Evolutionary conservation across 345 rosid species (phyloP), one percentile per base, ranked within the genome.

Genomic region (Aurinia saxatilis): DNA sequence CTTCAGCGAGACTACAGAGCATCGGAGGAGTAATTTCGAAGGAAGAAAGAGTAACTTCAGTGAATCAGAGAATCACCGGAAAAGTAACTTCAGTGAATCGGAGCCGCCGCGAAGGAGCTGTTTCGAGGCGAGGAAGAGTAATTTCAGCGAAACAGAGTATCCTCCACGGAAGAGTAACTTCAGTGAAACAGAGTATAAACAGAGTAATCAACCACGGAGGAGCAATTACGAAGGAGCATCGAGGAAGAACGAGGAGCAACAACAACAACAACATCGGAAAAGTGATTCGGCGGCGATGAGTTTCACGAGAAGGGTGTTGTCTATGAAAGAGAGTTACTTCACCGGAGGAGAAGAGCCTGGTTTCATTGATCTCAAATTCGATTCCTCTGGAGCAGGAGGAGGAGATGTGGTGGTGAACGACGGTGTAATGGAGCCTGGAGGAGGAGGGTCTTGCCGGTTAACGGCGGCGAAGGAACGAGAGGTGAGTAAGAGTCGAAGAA

Each of bases 331-430:
- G 69, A 84, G 80, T 46, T 87, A 80, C 53, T 87, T 85, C 9
- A 79, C 79, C 0, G 86, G 85, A 15, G 82, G 77, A 65, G 91
- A 91, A 49, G 98, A 89, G 47, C 77, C 89, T 19, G 90, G 88
- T 14, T 90, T 93, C 65, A 93, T 93, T 16, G 99, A 93, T 66
- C 74, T 93, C 49, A 90, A 90, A 55, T 93, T 93, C 49, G 91
- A 88, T 68, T 74, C 78, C 52, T 77, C 68, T 10, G 82, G 76
- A 10, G 83, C n/a, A n/a, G 91, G 84, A 10, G 84, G 86, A 77
- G 83, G 71, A 75, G 75, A 81, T 2, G 65, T 47, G 3, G 65
- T 46, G 1, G 10, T 60, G 45, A 77, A 73, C n/a, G 77, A 70
- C 35, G 68, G 67, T 39, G 70, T 58, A 21, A 50, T 70, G 42